Base-by-base conservation (phyloP, 2,329 filamentous ascomycete genomes). In the Aspergillus intermedius region DNA sequence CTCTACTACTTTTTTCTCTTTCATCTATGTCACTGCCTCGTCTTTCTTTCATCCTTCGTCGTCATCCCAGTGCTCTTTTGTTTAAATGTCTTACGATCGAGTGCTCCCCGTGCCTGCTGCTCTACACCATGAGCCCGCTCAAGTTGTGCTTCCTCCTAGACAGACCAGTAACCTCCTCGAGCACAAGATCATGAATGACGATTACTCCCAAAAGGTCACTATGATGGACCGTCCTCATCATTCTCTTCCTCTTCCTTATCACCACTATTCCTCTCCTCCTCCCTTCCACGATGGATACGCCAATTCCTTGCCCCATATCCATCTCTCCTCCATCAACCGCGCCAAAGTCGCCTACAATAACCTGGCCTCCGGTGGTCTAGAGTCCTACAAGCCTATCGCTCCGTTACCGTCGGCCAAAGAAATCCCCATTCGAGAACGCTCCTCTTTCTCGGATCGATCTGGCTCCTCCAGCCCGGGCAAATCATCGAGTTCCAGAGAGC, bases 61-160 rank as follows among this genome's bases (percentile, higher is more conserved):
- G n/a, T 49, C 37, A 25, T 39, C 37, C 35, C 37, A 25, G 28
- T 25, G 32, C 44, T 50, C 42, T 21, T 49, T 46, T 53, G 60
- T 57, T 60, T 64, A 63, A 64, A 74, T 74, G 70, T 74, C 71
- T 69, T 74, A 69, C 64, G 71, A 75, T 60, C 70, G 72, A 67
- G 69, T 74, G 48, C 69, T 75, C 30, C 72, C 72, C 50, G 66
- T 66, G 48, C 70, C 71, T 48, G 57, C 65, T 58, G 66, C 68
- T 56, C 60, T 75, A 48, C 67, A 65, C 51, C 61, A 73, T 68
- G 68, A 72, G 46, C 50, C 62, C 56, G 49, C 62, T 46, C 60
- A 61, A 54, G 62, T 62, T 52, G 56, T 60, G 47, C 45, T 64
- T 35, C 54, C 65, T 43, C 34, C 34, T 37, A 62, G 66, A 57